A percentile compares a stretch with the other conserved stretches of the same genome.
Evolutionary conservation across 208 protist species (phyloP).

Genomic region (Crithidia brevicula): DNA sequence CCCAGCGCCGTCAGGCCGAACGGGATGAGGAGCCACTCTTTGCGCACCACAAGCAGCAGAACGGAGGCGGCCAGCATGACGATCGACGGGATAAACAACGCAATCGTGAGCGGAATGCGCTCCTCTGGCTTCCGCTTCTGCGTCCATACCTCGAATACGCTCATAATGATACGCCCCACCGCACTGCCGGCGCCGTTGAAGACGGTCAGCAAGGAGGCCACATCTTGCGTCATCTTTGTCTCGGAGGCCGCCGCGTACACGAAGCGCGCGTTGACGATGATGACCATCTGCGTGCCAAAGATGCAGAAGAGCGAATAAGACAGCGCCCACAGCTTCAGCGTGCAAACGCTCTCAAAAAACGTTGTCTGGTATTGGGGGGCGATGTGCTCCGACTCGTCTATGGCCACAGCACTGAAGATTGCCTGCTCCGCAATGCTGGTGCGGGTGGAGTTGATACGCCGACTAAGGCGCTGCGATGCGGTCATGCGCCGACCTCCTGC

Average conservation of each 20-base stretch:
- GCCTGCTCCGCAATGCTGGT: conserved; percentile 14
- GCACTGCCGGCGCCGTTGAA: conserved; percentile 78
- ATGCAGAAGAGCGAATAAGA: conserved; percentile 63
- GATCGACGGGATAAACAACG: conserved; percentile 58
- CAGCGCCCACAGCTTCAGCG: conserved; percentile 57
- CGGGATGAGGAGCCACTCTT: conserved; percentile 49
- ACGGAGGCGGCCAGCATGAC: conserved; percentile 41
- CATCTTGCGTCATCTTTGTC: conserved; percentile 34
- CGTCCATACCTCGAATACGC: conserved; percentile 67
- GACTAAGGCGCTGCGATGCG: conserved; percentile 36
- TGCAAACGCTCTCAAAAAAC: conserved; percentile 55
- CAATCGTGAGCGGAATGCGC: conserved; percentile 74
- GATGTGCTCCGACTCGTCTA: conserved; percentile 40
- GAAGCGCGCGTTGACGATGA: conserved; percentile 79
- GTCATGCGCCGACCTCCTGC: conserved; percentile 14
- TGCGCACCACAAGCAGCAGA: conserved; percentile 46
- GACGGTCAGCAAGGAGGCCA: conserved; percentile 65
- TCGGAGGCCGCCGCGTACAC: conserved; percentile 70
- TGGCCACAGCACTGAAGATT: conserved; percentile 15
- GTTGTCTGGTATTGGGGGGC: conserved; percentile 77
- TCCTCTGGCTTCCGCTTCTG: conserved; percentile 56
- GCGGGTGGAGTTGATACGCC: conserved; percentile 23
- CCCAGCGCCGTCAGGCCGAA: conserved; percentile 66
- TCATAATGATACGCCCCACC: conserved; percentile 66
- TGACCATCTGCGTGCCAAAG: conserved; percentile 58